Percentiles rank a stretch among this genome's conserved stretches.
Conservation (phyloP, 306 rosid species). For the Quercus berberidifolia region DNA sequence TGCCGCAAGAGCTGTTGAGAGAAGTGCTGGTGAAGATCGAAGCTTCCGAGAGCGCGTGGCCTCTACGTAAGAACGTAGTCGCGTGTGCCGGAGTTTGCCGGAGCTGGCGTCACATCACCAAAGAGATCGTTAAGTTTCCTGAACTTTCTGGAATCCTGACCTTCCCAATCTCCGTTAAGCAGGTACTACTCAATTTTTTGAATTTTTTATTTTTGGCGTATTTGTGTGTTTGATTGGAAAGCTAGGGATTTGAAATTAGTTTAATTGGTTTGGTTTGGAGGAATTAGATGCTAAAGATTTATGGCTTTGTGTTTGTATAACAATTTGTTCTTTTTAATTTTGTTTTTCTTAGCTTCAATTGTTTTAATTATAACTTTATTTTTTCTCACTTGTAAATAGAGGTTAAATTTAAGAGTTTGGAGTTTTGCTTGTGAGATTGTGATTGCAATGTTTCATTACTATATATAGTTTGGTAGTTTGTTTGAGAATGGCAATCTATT, state of each 20-base stretch:
- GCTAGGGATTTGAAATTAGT: background rate
- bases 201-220: background rate
- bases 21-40: slow-evolving; percentile 79
- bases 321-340: background rate
- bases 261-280: background rate
- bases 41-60: slow-evolving; percentile 79
- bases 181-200: slow-evolving; percentile 43
- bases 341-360: background rate
- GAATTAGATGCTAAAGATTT: background rate
- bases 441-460: background rate
- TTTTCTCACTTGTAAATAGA: no score
- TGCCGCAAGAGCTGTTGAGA: slow-evolving; percentile 95
- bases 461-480: background rate
- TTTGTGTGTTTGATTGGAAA: background rate
- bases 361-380: no score
- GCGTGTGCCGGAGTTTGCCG: slow-evolving; percentile 96
- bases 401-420: background rate
- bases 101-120: slow-evolving; percentile 76
- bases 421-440: background rate
- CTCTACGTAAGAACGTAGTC: slow-evolving; percentile 74
- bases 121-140: slow-evolving; percentile 78
- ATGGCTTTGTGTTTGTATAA: background rate
- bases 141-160: slow-evolving; percentile 67
- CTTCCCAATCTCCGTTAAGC: slow-evolving; percentile 92
- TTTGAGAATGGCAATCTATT: background rate